These are phyloP conservation scores for Adansonia grandidieri DNA, from an alignment of 441 rosid genomes.

Conservation along the genomic window DNA sequence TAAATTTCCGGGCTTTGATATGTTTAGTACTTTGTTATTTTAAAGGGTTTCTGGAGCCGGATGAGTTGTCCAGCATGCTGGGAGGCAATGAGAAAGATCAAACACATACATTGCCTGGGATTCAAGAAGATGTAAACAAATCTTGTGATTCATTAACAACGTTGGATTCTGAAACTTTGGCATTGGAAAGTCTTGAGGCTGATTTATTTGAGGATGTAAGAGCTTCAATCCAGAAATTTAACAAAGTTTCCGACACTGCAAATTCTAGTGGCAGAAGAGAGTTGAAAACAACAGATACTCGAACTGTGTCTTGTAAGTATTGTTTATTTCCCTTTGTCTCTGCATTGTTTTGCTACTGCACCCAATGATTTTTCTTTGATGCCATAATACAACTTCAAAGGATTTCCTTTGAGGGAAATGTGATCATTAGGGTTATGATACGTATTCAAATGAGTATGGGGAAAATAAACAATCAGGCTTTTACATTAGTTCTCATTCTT, in stretches of 20 bases:
- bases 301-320: constrained; percentile 53
- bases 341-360: constrained; percentile 11
- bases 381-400: background rate
- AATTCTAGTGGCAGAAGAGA: constrained; percentile 41
- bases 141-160: constrained; percentile 85
- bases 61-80: constrained; percentile 82
- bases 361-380: background rate
- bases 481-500: background rate
- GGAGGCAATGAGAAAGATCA: constrained; percentile 50
- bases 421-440: background rate
- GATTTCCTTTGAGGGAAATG: background rate
- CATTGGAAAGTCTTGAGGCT: constrained; percentile 51
- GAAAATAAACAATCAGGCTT: background rate
- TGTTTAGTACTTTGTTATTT: background rate
- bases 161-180: constrained; percentile 64
- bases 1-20: background rate
- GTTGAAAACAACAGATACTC: constrained; percentile 35
- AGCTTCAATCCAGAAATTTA: constrained; percentile 78
- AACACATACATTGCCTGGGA: constrained; percentile 53
- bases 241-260: constrained; percentile 36
- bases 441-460: background rate
- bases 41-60: constrained; percentile 90
- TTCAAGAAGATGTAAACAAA: constrained; percentile 70
- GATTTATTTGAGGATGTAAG: constrained; percentile 76
- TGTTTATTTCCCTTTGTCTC: constrained; percentile 18